These are phyloP conservation scores for Colletotrichum gigasporum DNA, from an alignment of 2,329 filamentous ascomycete genomes.

Conservation along the genomic window DNA sequence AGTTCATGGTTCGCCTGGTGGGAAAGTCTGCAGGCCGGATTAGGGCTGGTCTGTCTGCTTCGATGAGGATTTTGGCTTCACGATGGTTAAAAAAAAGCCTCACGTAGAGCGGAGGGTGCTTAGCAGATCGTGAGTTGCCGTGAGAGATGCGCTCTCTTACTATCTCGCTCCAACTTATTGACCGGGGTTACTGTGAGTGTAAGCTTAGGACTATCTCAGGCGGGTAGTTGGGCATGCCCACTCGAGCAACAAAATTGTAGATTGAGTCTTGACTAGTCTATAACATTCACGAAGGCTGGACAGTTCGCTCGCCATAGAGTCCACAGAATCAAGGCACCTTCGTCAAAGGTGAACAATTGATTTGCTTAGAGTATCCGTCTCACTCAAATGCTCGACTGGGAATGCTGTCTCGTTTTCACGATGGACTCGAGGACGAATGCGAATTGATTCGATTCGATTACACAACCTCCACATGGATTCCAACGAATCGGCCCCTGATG, in stretches of 20 bases:
- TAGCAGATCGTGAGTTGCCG: too few relatives aligned
- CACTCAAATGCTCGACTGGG: background rate
- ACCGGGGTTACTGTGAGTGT: background rate
- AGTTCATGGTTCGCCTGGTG: background rate
- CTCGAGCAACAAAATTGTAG: too few relatives aligned
- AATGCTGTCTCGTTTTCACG: background rate
- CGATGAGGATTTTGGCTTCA: background rate
- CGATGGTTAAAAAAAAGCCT: background rate
- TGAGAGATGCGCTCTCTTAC: too few relatives aligned
- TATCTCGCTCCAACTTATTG: too few relatives aligned
- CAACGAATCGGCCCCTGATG: too few relatives aligned
- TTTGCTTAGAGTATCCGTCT: background rate
- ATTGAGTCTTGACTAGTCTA: background rate
- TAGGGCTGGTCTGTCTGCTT: background rate
- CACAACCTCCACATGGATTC: background rate
- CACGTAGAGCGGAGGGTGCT: too few relatives aligned
- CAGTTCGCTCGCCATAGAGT: too few relatives aligned
- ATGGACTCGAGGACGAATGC: conserved; percentile 3
- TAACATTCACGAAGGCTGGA: background rate
- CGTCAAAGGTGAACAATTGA: background rate
- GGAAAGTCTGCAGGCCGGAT: background rate
- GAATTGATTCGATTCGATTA: conserved; percentile 20
- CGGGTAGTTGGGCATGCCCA: too few relatives aligned
- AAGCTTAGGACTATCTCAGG: too few relatives aligned
- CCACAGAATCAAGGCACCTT: too few relatives aligned